Percentiles rank a stretch among this genome's conserved stretches.
Evolutionary conservation across 176 grass and related monocot genomes (phyloP).

Genomic region (Aegilops bicornis): DNA sequence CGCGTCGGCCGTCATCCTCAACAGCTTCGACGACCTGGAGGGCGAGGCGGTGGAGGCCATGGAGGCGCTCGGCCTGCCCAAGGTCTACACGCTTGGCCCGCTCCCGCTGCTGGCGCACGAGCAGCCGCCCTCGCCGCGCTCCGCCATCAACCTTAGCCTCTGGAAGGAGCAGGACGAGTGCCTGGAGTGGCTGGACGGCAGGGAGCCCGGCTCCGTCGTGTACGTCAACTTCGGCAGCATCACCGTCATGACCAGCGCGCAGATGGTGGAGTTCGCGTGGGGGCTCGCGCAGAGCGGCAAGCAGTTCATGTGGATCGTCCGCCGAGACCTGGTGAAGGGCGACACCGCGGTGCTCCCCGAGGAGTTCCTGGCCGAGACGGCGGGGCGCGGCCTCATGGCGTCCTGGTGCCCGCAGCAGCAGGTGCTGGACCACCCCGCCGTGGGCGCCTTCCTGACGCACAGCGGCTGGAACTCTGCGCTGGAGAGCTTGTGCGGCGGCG

Average conservation of each 20-base stretch:
- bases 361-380: constrained; percentile 58
- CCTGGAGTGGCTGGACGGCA: constrained; percentile 49
- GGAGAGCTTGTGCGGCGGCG: constrained; percentile 64
- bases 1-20: constrained; percentile 60
- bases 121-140: constrained; percentile 35
- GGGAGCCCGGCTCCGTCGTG: constrained; percentile 44
- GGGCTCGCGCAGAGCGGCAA: constrained; percentile 61
- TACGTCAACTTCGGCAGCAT: constrained; percentile 87
- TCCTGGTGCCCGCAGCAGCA: constrained; percentile 74
- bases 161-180: constrained; percentile 65
- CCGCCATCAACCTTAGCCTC: constrained; percentile 30
- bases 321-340: constrained; percentile 63
- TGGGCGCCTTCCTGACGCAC: constrained; percentile 74
- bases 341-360: constrained; percentile 53
- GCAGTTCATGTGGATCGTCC: constrained; percentile 76
- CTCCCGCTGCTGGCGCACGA: constrained; percentile 45
- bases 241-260: constrained; percentile 44
- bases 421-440: constrained; percentile 64
- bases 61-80: constrained; percentile 27
- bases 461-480: constrained; percentile 77
- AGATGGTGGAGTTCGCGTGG: constrained; percentile 74
- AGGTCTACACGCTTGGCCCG: constrained; percentile 66
- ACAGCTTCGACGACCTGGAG: constrained; percentile 61
- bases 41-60: constrained; percentile 51
- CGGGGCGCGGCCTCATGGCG: constrained; percentile 49